A percentile compares a stretch with the other conserved stretches of the same genome.
phyloP scores from a whole-genome alignment of 2,329 filamentous ascomycete species.

The Hypomyces perniciosus region DNA sequence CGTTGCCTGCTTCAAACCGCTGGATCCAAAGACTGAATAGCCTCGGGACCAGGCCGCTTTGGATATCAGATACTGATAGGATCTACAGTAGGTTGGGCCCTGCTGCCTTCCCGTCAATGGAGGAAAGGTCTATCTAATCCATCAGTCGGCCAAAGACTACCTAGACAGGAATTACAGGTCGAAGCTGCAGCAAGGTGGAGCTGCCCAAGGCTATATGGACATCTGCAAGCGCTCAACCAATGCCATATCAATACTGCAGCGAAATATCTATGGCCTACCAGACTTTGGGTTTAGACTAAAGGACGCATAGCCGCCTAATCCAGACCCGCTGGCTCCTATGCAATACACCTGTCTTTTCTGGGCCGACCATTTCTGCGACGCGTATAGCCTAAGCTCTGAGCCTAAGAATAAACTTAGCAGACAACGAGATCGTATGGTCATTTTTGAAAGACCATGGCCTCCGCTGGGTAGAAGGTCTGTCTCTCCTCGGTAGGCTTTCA shows the following conservation, averaged over 20 bases:
- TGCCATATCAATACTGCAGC: constrained; percentile 26
- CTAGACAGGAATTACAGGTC: constrained; percentile 18
- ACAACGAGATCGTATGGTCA: constrained; percentile 15
- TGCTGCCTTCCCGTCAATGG: constrained; percentile 22
- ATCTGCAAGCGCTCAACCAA: constrained; percentile 32
- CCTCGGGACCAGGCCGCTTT: no score
- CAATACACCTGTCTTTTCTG: constrained; percentile 28
- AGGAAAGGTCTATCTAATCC: constrained; percentile 30
- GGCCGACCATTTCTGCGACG: constrained; percentile 26
- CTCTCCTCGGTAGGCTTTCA: constrained; percentile 12
- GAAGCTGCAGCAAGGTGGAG: constrained; percentile 25
- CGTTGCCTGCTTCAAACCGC: no score
- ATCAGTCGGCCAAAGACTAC: constrained; percentile 40
- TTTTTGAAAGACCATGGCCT: constrained; percentile 15
- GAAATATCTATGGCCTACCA: constrained; percentile 31
- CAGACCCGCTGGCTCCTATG: constrained; percentile 16
- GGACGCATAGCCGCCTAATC: constrained; percentile 8
- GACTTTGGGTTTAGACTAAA: constrained; percentile 19
- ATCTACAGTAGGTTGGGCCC: no score
- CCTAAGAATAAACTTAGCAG: constrained; percentile 12
- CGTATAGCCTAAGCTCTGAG: neutral
- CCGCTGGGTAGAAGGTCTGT: constrained; percentile 16
- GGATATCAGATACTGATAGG: no score
- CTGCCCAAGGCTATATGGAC: constrained; percentile 20
- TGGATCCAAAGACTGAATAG: no score